These are phyloP conservation scores for Cenchrus americanus DNA, from an alignment of 176 grass and related monocot species.

Conservation along the genomic window DNA sequence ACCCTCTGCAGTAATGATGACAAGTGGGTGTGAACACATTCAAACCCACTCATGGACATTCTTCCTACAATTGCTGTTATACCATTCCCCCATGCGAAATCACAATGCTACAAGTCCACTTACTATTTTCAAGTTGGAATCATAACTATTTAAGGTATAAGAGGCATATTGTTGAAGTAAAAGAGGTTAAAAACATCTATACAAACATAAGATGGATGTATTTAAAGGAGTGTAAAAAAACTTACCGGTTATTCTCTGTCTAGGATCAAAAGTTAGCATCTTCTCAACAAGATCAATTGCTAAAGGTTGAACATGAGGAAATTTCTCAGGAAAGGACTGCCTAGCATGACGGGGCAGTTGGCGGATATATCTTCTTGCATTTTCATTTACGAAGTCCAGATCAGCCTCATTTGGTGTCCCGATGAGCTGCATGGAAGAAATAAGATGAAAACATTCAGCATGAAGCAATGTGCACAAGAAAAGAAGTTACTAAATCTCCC, in stretches of 20 bases:
- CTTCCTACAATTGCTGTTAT: neutral
- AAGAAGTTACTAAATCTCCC: constrained; percentile 9
- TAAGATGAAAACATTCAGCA: constrained; percentile 14
- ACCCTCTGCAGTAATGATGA: neutral
- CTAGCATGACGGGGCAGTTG: constrained; percentile 80
- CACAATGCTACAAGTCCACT: neutral
- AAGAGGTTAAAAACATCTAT: neutral
- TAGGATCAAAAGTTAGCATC: constrained; percentile 99
- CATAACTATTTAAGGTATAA: constrained; percentile 17
- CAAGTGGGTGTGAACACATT: neutral
- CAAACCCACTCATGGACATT: neutral
- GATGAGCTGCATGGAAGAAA: constrained; percentile 68
- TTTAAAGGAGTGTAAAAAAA: neutral
- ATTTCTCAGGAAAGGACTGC: constrained; percentile 87
- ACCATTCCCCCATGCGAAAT: neutral
- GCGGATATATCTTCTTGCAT: constrained; percentile 92
- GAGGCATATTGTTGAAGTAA: constrained; percentile 1
- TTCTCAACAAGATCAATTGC: constrained; percentile 95
- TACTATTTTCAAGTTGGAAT: constrained; percentile 11
- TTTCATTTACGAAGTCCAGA: constrained; percentile 96
- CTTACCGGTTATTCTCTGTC: constrained; percentile 90
- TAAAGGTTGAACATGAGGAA: constrained; percentile 87
- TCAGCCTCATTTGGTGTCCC: constrained; percentile 90
- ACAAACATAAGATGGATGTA: neutral
- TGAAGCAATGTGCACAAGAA: constrained; percentile 8